Percentiles rank a stretch among this genome's conserved stretches.
Evolutionary conservation across 495 filamentous ascomycete genomes (phyloP).

Genomic region (Xylaria longipes): DNA sequence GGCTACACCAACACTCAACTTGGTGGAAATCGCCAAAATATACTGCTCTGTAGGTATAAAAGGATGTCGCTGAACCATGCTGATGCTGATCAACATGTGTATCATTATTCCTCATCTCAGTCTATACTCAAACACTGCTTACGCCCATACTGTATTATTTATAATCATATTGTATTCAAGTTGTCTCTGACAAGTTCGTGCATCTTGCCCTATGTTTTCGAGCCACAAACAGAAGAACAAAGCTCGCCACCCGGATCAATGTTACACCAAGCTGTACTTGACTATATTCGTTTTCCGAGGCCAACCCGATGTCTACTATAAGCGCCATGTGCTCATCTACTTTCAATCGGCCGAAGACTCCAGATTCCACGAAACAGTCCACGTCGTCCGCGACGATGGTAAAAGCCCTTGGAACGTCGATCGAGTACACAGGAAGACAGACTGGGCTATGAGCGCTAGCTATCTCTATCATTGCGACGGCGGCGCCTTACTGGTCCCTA

Average conservation of each 20-base stretch:
- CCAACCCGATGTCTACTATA: background rate
- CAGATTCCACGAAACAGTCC: conserved; percentile 5
- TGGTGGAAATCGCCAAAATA: background rate
- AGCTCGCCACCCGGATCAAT: background rate
- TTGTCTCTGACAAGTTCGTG: background rate
- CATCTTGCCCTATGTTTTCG: background rate
- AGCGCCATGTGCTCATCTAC: conserved; percentile 1
- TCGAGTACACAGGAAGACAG: background rate
- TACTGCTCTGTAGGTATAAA: background rate
- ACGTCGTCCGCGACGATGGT: background rate
- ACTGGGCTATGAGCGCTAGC: background rate
- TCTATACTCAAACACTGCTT: background rate
- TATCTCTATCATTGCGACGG: conserved; percentile 5
- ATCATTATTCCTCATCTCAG: background rate
- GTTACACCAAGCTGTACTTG: background rate
- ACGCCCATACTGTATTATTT: background rate
- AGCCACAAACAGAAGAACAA: background rate
- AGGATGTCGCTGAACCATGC: too few relatives aligned
- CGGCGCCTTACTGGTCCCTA: background rate
- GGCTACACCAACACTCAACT: background rate
- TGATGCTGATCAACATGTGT: background rate
- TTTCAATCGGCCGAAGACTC: background rate
- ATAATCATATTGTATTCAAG: background rate
- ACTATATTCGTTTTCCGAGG: background rate
- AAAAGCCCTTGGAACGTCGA: conserved; percentile 8